These are phyloP conservation scores for Mycocentrospora acerina DNA, from an alignment of 2,329 filamentous ascomycete genomes.

Conservation along the genomic window DNA sequence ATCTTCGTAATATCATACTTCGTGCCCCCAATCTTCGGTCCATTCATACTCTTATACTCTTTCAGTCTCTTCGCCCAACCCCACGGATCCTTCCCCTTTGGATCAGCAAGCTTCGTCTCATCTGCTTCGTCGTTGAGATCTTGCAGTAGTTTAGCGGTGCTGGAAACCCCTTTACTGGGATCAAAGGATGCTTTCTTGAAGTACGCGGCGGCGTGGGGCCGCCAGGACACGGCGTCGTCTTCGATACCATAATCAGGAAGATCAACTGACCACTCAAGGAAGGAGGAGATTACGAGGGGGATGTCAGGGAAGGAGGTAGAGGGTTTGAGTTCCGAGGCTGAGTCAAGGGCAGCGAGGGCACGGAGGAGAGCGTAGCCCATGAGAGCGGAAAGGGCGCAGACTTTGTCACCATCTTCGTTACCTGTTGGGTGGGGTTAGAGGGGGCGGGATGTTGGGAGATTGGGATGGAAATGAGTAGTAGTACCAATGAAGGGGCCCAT, in stretches of 20 bases:
- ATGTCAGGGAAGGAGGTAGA: constrained; percentile 12
- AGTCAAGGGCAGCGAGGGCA: constrained; percentile 13
- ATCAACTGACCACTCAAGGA: constrained; percentile 4
- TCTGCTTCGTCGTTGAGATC: not conserved
- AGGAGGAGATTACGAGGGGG: constrained; percentile 8
- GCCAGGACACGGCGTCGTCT: constrained; percentile 9
- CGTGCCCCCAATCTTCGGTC: constrained; percentile 7
- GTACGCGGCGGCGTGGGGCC: constrained; percentile 10
- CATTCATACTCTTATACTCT: constrained; percentile 4
- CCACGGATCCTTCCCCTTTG: constrained; percentile 10
- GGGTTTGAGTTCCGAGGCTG: constrained; percentile 9
- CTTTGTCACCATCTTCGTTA: constrained; percentile 12
- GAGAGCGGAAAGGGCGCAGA: constrained; percentile 5
- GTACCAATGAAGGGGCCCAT: constrained; percentile 7
- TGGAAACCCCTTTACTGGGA: constrained; percentile 6
- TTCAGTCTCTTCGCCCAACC: constrained; percentile 7
- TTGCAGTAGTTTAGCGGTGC: constrained; percentile 9
- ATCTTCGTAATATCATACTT: constrained; percentile 17
- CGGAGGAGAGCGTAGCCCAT: constrained; percentile 13
- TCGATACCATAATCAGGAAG: constrained; percentile 7
- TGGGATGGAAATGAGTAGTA: too few species aligned
- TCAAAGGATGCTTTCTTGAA: constrained; percentile 10
- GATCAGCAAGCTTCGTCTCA: not conserved
- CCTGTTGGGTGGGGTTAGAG: constrained; percentile 3
- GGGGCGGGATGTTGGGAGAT: too few species aligned